Conservation (phyloP, 148 eudicot genomes). For the Amaranthus palmeri region DNA sequence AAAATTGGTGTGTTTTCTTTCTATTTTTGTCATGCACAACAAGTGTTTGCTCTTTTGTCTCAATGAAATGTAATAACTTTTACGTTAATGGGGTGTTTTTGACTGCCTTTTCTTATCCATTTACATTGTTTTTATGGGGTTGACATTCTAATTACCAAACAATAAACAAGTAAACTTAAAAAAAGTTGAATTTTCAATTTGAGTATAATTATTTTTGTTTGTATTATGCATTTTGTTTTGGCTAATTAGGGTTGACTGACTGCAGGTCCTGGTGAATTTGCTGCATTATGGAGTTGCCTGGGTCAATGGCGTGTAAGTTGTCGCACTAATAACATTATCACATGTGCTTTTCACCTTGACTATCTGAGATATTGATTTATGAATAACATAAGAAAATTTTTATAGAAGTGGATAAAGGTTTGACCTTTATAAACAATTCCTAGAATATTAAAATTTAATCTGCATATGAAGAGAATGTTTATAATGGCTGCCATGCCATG, state of each 20-base stretch:
- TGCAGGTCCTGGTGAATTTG: conserved; percentile 68
- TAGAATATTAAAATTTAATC: neutral
- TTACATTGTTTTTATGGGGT: too few relatives aligned
- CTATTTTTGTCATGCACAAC: neutral
- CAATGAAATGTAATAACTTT: neutral
- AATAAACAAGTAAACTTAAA: neutral
- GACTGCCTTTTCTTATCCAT: too few relatives aligned
- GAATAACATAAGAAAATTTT: neutral
- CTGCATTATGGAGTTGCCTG: conserved; percentile 69
- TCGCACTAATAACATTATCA: neutral
- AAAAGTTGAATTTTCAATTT: neutral
- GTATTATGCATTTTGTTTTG: neutral
- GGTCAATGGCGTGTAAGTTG: conserved; percentile 81
- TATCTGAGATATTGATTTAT: neutral
- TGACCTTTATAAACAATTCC: neutral
- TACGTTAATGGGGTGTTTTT: too few relatives aligned
- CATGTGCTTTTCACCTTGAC: conserved; percentile 2
- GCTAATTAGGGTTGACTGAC: conserved; percentile 5
- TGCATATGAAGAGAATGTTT: neutral
- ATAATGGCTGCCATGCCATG: neutral
- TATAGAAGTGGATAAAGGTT: too few relatives aligned
- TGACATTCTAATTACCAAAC: too few relatives aligned
- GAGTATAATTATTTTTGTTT: neutral
- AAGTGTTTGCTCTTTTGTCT: conserved; percentile 22
- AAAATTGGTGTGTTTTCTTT: conserved; percentile 35